These are phyloP conservation scores for Microcera coccophila DNA, from an alignment of 2,329 filamentous ascomycete genomes.

Conservation along the genomic window DNA sequence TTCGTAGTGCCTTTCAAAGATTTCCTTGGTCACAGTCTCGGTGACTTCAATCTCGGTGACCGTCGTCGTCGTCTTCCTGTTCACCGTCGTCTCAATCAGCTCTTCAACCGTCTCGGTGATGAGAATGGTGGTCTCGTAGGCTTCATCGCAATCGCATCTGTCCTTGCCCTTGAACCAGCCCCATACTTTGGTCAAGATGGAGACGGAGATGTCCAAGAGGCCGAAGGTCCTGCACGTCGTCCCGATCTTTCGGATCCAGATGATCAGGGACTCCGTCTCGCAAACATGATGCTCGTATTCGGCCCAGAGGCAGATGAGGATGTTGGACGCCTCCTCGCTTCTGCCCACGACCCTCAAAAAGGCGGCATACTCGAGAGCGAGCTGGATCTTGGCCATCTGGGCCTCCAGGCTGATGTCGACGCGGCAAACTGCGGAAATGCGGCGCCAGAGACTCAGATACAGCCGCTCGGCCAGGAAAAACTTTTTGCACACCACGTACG, in stretches of 20 bases:
- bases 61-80: slow-evolving; percentile 34
- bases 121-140: slow-evolving; percentile 31
- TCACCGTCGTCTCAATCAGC: slow-evolving; percentile 32
- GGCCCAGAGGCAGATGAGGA: slow-evolving; percentile 39
- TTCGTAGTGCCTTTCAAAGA: slow-evolving; percentile 34
- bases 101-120: slow-evolving; percentile 40
- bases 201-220: slow-evolving; percentile 31
- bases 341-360: slow-evolving; percentile 33
- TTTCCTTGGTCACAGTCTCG: slow-evolving; percentile 32
- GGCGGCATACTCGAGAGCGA: slow-evolving; percentile 36
- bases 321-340: slow-evolving; percentile 35
- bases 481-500: slow-evolving; percentile 32
- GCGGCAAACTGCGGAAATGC: slow-evolving; percentile 32
- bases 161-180: slow-evolving; percentile 36
- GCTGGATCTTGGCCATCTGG: slow-evolving; percentile 35
- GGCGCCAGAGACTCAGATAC: slow-evolving; percentile 39
- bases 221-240: slow-evolving; percentile 32
- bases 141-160: slow-evolving; percentile 31
- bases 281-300: slow-evolving; percentile 37
- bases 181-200: slow-evolving; percentile 37
- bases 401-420: slow-evolving; percentile 30
- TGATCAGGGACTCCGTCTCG: slow-evolving; percentile 31
- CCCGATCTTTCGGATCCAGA: slow-evolving; percentile 35
- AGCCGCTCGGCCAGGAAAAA: slow-evolving; percentile 36
- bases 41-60: slow-evolving; percentile 28